Base-by-base conservation (phyloP, 2,329 filamentous ascomycete species). In the Neurospora sp. region DNA sequence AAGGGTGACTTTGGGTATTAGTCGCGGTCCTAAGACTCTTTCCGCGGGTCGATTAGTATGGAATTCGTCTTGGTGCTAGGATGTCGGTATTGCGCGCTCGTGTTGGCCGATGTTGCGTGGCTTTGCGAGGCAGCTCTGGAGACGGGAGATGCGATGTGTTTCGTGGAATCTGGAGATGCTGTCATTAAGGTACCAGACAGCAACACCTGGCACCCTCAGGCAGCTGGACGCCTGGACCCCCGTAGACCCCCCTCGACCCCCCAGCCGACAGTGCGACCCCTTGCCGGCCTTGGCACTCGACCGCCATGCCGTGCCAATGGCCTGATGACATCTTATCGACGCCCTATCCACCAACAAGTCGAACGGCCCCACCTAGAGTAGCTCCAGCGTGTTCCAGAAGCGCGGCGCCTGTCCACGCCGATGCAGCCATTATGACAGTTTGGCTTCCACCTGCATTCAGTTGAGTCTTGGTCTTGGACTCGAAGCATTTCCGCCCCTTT, bases 121-220 rank as follows among this genome's bases (percentile, higher is more conserved):
- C 66, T 68, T 71, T 71, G 66, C 66, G 65, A 69, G 66, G 43
- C 36, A 72, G 62, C 68, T 71, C 71, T 66, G 39, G 39, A 73
- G 76, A 6, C 28, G 28, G 28, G 28, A 76, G 72, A 77, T 74
- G 76, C 77, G 76, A 71, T 70, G 69, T 68, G 72, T 67, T 69
- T 70, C 38, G 70, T 36, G 6, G 11, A 28, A 62, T 71, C 23
- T 69, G 40, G 62, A 67, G 68, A 72, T 74, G 74, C 72, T 72
- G 70, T 72, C 70, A 73, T 72, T 67, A 19, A 33, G 28, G 8
- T 19, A 28, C n/a, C 23, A 57, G 28, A 23, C n/a, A 46, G n/a
- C 19, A 28, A 28, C 46, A 28, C 28, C 28, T 33, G 28, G 28
- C 28, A 33, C 46, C 71, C 67, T 70, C 70, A 69, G 43, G 19